Conservation (phyloP, 140 eudicot species). For the Bidens hawaiensis region DNA sequence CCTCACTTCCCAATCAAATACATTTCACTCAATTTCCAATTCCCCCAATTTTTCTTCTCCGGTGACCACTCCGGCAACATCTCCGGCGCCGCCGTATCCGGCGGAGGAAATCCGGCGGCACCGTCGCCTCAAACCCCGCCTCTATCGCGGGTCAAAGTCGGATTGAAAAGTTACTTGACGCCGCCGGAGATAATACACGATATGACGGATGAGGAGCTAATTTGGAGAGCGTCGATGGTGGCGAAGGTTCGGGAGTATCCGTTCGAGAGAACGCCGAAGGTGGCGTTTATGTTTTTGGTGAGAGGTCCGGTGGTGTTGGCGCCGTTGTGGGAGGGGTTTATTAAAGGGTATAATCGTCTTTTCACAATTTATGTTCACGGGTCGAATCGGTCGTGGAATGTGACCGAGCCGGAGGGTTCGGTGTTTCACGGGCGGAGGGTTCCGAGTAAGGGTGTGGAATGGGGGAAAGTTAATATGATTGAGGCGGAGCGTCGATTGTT, state of each 20-base stretch:
- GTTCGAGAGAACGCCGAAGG: conserved; percentile 34
- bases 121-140: too few relatives aligned
- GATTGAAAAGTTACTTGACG: conserved; percentile 9
- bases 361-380: conserved; percentile 60
- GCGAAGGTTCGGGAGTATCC: conserved; percentile 39
- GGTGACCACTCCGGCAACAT: conserved; percentile 11
- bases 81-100: neutral
- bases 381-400: conserved; percentile 38
- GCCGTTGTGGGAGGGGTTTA: conserved; percentile 16
- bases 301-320: conserved; percentile 51
- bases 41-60: conserved; percentile 38
- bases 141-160: neutral
- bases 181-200: conserved; percentile 37
- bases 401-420: conserved; percentile 38
- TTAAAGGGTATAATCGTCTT: conserved; percentile 50
- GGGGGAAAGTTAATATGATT: neutral
- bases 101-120: neutral
- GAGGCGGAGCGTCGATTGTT: neutral
- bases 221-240: conserved; percentile 62
- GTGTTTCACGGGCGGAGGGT: conserved; percentile 55
- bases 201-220: conserved; percentile 50
- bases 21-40: conserved; percentile 36
- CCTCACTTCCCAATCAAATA: conserved; percentile 30
- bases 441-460: conserved; percentile 50
- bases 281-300: conserved; percentile 67